These are phyloP conservation scores for Mayamaea pseudoterrestris DNA, from an alignment of 108 stramenopile genomes.

Conservation along the genomic window DNA sequence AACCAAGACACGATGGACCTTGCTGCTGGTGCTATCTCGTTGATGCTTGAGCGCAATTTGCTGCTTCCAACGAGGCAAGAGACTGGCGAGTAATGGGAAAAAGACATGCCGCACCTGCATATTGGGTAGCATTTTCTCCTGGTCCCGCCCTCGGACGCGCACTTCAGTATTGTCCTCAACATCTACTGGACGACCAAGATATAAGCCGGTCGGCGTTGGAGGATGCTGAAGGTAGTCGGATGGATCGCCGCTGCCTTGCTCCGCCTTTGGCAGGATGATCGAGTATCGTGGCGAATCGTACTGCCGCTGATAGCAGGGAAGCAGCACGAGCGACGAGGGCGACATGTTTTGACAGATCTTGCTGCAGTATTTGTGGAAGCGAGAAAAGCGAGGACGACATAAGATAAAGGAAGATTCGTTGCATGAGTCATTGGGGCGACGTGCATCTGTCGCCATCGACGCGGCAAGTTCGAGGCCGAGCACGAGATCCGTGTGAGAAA, in stretches of 20 bases:
- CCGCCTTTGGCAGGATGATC: no score
- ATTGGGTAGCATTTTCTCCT: not conserved
- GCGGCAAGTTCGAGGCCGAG: constrained; percentile 48
- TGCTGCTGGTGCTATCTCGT: no score
- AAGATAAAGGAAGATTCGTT: no score
- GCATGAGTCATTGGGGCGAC: not conserved
- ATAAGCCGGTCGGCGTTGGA: no score
- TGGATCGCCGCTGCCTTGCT: no score
- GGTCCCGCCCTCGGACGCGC: constrained; percentile 56
- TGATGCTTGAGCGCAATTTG: constrained; percentile 29
- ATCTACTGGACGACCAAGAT: no score
- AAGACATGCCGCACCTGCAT: constrained; percentile 26
- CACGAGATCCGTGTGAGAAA: constrained; percentile 89
- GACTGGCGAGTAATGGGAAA: constrained; percentile 79
- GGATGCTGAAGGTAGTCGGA: no score
- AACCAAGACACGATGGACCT: constrained; percentile 71
- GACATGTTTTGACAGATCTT: constrained; percentile 25
- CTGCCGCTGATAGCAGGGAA: constrained; percentile 62
- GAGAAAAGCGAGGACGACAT: constrained; percentile 72
- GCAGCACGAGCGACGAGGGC: constrained; percentile 20
- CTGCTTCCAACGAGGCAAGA: constrained; percentile 74
- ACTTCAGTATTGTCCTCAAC: constrained; percentile 44
- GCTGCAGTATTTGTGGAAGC: constrained; percentile 56
- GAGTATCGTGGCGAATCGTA: constrained; percentile 35
- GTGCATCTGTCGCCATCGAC: no score